Evolutionary conservation across 2,329 filamentous ascomycete species (phyloP).

Genomic region (Colletotrichum camelliae): DNA sequence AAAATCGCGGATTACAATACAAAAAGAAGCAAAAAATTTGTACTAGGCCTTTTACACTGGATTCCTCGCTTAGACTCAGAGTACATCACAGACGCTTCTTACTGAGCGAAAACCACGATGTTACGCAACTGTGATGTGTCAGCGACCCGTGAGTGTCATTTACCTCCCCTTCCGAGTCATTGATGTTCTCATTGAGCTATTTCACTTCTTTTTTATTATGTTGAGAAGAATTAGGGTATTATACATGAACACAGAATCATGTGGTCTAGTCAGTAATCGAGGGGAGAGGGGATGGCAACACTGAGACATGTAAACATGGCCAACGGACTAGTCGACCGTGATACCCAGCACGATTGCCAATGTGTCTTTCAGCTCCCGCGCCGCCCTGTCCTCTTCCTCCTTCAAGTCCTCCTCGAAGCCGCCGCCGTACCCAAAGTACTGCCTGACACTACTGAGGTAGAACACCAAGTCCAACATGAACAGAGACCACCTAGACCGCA

Average conservation of each 20-base stretch:
- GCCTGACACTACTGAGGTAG: background rate
- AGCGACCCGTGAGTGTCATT: background rate
- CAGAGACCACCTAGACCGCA: background rate
- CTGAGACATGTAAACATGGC: too few species aligned
- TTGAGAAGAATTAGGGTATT: background rate
- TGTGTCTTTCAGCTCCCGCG: background rate
- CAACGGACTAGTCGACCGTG: background rate
- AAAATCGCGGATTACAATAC: too few species aligned
- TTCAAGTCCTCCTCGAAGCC: background rate
- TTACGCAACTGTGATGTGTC: background rate
- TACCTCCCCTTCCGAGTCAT: background rate
- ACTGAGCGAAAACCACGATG: background rate
- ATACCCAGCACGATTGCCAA: background rate
- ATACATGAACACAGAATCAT: background rate
- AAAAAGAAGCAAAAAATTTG: background rate
- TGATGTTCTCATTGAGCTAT: background rate
- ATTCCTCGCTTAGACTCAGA: background rate
- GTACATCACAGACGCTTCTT: rapidly evolving
- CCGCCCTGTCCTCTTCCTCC: background rate
- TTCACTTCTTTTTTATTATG: background rate
- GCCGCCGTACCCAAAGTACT: background rate
- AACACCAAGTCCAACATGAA: background rate
- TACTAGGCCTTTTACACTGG: background rate
- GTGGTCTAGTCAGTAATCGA: background rate
- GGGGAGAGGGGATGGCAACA: background rate